Base-by-base conservation (phyloP, 768 basidiomycete genomes). In the Suillus americanus region DNA sequence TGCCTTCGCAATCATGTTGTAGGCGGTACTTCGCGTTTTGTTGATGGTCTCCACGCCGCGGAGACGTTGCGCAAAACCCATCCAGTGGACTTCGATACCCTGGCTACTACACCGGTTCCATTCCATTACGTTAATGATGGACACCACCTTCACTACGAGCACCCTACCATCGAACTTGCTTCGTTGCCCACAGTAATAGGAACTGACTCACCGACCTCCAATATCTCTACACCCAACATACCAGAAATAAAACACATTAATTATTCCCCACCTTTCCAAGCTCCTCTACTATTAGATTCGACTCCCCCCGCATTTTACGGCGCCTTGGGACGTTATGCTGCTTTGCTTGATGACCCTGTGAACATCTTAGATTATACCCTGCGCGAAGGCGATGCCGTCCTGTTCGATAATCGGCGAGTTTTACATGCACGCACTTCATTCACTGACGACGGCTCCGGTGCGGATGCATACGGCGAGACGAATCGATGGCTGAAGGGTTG, bases 231-330 rank as follows among this genome's bases (percentile, higher is more conserved):
- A 5, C 53, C 65, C 5, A 64, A 62, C 0, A 65, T 63, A 38
- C 72, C 70, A 10, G 63, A 71, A 10, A 83, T 97, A 68, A 76
- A 79, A 51, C 83, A 89, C 65, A 84, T 98, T 71, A 98, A 95
- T 77, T 98, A 97, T 75, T 90, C 92, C 1, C 97, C 97, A 0
- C 96, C 95, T 0, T 99, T 98, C 83, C 95, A 97, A 78, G 95
- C 91, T 0, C 90, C 93, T 0, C 80, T 95, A 10, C 80, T 83
- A 0, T 72, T 83, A 23, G 71, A 77, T 38, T 69, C 70, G 2
- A 88, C 89, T 4, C 84, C 88, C 1, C 65, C 72, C 7, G 75
- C 75, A 38, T 89, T 93, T 69, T 91, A 89, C 70, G 23, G 78
- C 1, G 90, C 92, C 5, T 78, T 98, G 3, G 67, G 72, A 3